These are phyloP conservation scores for Paramecium sexaurelia DNA, from an alignment of 73 alveolate species.

Conservation along the genomic window DNA sequence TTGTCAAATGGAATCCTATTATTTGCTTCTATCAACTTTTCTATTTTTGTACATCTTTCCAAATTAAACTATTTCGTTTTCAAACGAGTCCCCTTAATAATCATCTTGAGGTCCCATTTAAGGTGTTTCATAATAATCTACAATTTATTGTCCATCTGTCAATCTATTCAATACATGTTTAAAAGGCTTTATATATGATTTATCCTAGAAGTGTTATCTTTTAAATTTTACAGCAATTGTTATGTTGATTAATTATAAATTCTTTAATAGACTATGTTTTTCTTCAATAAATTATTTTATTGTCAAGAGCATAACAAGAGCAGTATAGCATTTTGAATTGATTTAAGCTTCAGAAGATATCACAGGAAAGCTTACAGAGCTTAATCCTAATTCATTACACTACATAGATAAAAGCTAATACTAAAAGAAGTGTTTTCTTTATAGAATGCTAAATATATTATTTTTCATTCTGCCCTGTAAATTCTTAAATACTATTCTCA, in stretches of 20 bases:
- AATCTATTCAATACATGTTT: not conserved
- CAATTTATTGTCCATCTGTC: not conserved
- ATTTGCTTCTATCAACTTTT: not conserved
- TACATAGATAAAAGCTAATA: not conserved
- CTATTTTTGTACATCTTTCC: slow-evolving; percentile 30
- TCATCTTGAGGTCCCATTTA: slow-evolving; percentile 8
- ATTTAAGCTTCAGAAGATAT: not conserved
- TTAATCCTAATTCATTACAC: slow-evolving; percentile 36
- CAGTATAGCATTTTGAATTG: not conserved
- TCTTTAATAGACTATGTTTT: not conserved
- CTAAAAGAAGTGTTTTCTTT: slow-evolving; percentile 4
- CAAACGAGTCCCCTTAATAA: not conserved
- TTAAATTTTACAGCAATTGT: not conserved
- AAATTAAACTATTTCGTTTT: not conserved
- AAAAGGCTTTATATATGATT: slow-evolving; percentile 10
- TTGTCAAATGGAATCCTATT: slow-evolving; percentile 21
- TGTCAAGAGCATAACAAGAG: slow-evolving; percentile 33
- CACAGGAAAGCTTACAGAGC: slow-evolving; percentile 11
- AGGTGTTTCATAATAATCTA: slow-evolving; percentile 37
- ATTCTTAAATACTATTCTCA: not conserved
- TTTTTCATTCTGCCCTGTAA: not conserved
- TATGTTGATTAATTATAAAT: not conserved
- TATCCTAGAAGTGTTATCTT: not conserved
- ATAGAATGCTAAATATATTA: slow-evolving; percentile 1
- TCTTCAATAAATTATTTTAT: slow-evolving; percentile 40